These are phyloP conservation scores for Entomortierella beljakovae DNA, from an alignment of 192 early-diverging fungal species.

Conservation along the genomic window DNA sequence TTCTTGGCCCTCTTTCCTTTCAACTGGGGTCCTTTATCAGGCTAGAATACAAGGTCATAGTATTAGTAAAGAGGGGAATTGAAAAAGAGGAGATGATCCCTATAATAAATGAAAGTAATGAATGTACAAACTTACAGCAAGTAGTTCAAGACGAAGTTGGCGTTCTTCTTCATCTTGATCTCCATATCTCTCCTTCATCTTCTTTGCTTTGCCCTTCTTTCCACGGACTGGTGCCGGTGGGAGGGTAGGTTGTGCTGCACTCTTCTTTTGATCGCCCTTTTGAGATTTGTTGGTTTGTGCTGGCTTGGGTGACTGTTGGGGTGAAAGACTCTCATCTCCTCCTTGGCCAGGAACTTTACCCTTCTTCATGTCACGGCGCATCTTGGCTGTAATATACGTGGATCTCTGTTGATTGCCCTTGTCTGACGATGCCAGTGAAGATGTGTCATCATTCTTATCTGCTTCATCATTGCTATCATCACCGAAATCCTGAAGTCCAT, in stretches of 20 bases:
- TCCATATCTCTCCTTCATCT: conserved; percentile 93
- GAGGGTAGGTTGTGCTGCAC: conserved; percentile 8
- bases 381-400: conserved; percentile 79
- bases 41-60: conserved; percentile 38
- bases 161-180: conserved; percentile 97
- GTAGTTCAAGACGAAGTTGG: conserved; percentile 81
- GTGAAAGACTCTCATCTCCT: neutral
- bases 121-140: conserved; percentile 66
- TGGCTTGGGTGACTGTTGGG: conserved; percentile 45
- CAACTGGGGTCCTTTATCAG: conserved; percentile 73
- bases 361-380: conserved; percentile 86
- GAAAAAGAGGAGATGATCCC: neutral
- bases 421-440: conserved; percentile 26
- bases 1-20: conserved; percentile 82
- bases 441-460: conserved; percentile 52
- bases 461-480: conserved; percentile 60
- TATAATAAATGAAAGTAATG: neutral
- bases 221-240: conserved; percentile 71
- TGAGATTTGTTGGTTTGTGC: conserved; percentile 12
- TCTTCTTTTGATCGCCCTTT: conserved; percentile 21
- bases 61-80: neutral
- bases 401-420: conserved; percentile 38
- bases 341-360: conserved; percentile 43
- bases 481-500: conserved; percentile 65
- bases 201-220: conserved; percentile 89